Evolutionary conservation across 495 filamentous ascomycete species (phyloP).

Genomic region (Aspergillus mulundensis): DNA sequence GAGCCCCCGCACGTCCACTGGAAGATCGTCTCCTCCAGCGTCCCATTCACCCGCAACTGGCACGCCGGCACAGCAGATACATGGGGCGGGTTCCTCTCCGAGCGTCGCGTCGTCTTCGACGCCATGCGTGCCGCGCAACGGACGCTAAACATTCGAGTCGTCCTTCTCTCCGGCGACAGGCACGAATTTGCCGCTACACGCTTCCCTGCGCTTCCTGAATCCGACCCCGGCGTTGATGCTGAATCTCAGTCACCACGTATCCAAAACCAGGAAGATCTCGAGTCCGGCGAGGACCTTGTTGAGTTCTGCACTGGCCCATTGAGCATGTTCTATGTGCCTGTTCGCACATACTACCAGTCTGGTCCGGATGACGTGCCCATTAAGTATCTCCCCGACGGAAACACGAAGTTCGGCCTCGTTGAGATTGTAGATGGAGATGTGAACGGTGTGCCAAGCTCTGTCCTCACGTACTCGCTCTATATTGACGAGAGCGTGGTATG

Average conservation of each 20-base stretch:
- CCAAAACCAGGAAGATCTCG: constrained; percentile 6
- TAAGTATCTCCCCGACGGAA: constrained; percentile 84
- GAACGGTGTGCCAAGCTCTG: constrained; percentile 32
- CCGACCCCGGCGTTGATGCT: neutral
- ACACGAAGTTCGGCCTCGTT: constrained; percentile 88
- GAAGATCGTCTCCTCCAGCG: constrained; percentile 84
- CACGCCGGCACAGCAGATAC: constrained; percentile 76
- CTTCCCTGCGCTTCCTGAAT: constrained; percentile 61
- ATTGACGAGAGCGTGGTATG: constrained; percentile 76
- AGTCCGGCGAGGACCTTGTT: constrained; percentile 55
- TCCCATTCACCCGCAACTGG: constrained; percentile 98
- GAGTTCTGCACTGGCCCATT: constrained; percentile 88
- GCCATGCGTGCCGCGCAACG: constrained; percentile 81
- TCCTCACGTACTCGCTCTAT: constrained; percentile 76
- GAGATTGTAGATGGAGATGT: constrained; percentile 60
- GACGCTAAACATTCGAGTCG: constrained; percentile 66
- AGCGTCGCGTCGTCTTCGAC: constrained; percentile 75
- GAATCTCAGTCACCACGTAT: constrained; percentile 17
- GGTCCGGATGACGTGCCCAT: constrained; percentile 74
- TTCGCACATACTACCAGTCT: constrained; percentile 74
- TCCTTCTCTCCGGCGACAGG: constrained; percentile 83
- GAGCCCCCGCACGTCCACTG: constrained; percentile 75
- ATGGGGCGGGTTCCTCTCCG: constrained; percentile 83
- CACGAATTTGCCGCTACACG: constrained; percentile 94
- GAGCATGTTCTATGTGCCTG: constrained; percentile 87